Percentiles rank a stretch among this genome's conserved stretches.
Conservation (phyloP, 441 rosid species). For the Populus trichocarpa region DNA sequence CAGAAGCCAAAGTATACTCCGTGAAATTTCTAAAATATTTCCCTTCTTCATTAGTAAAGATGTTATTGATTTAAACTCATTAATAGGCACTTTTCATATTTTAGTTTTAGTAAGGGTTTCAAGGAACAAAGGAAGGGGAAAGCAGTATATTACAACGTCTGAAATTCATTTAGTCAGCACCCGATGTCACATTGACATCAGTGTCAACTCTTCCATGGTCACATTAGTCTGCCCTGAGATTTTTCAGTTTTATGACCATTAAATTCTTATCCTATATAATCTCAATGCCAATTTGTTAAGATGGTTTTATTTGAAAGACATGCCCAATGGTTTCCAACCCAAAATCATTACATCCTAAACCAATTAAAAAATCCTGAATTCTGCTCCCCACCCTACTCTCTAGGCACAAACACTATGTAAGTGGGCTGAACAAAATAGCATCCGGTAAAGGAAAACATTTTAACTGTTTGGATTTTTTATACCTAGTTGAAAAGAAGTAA, state of each 20-base stretch:
- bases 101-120: neutral
- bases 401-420: neutral
- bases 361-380: neutral
- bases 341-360: neutral
- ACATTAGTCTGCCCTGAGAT: neutral
- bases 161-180: neutral
- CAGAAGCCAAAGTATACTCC: neutral
- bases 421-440: neutral
- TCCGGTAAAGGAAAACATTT: neutral
- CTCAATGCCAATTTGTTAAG: neutral
- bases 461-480: neutral
- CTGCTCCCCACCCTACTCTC: neutral
- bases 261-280: neutral
- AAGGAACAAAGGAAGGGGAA: neutral
- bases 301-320: neutral
- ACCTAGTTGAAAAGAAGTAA: neutral
- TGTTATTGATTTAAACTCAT: neutral
- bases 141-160: neutral
- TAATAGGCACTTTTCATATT: neutral
- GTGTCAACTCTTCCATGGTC: neutral
- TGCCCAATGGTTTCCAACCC: neutral
- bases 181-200: neutral
- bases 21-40: neutral
- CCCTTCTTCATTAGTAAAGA: neutral
- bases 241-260: neutral